phyloP scores from a whole-genome alignment of 2,329 filamentous ascomycete genomes.

The Fusarium cyanostomum region DNA sequence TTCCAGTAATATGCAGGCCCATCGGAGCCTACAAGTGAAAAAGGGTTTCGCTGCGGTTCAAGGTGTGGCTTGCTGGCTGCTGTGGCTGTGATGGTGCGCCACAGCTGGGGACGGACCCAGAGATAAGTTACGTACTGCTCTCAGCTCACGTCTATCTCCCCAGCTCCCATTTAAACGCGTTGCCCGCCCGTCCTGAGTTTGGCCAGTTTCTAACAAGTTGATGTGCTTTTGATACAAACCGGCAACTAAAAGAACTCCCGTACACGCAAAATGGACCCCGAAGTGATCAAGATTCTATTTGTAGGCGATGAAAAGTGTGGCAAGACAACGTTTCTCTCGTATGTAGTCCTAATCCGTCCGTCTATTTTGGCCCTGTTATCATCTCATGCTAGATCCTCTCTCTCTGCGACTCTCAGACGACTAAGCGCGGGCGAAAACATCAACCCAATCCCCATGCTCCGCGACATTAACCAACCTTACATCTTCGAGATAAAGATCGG shows the following conservation, averaged over 20 bases:
- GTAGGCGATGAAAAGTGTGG: slow-evolving; percentile 69
- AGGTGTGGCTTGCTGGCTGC: slow-evolving; percentile 31
- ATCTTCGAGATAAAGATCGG: slow-evolving; percentile 62
- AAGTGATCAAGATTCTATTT: slow-evolving; percentile 63
- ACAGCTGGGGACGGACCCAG: slow-evolving; percentile 22
- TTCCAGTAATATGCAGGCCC: slow-evolving; percentile 39
- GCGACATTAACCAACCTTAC: slow-evolving; percentile 69
- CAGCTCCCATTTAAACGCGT: slow-evolving; percentile 10
- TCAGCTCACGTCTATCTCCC: slow-evolving; percentile 37
- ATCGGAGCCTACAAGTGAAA: slow-evolving; percentile 34
- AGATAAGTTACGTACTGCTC: slow-evolving; percentile 41
- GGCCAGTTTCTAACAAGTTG: neutral
- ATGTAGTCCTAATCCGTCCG: slow-evolving; percentile 45
- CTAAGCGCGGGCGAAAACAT: slow-evolving; percentile 58
- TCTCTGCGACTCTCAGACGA: slow-evolving; percentile 51
- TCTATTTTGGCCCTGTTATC: slow-evolving; percentile 4
- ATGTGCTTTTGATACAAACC: neutral
- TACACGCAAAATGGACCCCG: slow-evolving; percentile 54
- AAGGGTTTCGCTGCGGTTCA: slow-evolving; percentile 34
- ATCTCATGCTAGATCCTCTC: slow-evolving; percentile 15
- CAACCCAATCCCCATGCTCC: slow-evolving; percentile 59
- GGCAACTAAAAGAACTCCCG: neutral
- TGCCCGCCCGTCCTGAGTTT: slow-evolving; percentile 4
- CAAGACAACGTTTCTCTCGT: slow-evolving; percentile 71
- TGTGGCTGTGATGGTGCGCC: slow-evolving; percentile 33